A percentile compares a stretch with the other conserved stretches of the same genome.
These are phyloP conservation scores for Monascus purpureus DNA, from an alignment of 495 filamentous ascomycete genomes.

Conservation along the genomic window DNA sequence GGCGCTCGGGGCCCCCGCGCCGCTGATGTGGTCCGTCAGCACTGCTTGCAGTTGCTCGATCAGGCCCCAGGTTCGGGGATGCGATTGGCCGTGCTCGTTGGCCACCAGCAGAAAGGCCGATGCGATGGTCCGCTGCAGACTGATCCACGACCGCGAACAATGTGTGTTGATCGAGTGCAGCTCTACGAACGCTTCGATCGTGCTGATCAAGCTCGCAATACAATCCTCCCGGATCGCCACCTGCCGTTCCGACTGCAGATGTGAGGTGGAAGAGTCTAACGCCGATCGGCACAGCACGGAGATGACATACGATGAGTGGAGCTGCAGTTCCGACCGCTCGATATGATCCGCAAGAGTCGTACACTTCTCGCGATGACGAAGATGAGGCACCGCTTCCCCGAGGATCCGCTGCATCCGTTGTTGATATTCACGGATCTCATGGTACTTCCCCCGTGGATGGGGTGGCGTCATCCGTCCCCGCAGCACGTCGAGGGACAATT, in stretches of 20 bases:
- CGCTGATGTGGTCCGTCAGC: conserved; percentile 28
- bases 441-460: conserved; percentile 23
- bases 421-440: conserved; percentile 36
- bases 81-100: conserved; percentile 22
- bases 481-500: conserved; percentile 39
- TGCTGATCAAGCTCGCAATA: conserved; percentile 24
- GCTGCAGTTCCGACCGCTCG: conserved; percentile 39
- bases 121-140: conserved; percentile 31
- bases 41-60: conserved; percentile 25
- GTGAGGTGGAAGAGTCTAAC: conserved; percentile 32
- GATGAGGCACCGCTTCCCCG: conserved; percentile 35
- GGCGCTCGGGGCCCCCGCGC: conserved; percentile 11
- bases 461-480: conserved; percentile 32
- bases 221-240: conserved; percentile 31
- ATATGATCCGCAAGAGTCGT: conserved; percentile 35
- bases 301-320: conserved; percentile 44
- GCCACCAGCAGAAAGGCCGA: conserved; percentile 32
- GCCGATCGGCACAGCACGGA: conserved; percentile 45
- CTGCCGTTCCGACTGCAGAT: conserved; percentile 18
- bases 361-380: conserved; percentile 35
- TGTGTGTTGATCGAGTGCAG: conserved; percentile 26
- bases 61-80: conserved; percentile 21
- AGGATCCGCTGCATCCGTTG: conserved; percentile 37
- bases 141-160: conserved; percentile 34
- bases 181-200: conserved; percentile 32